Evolutionary conservation across 768 basidiomycete genomes (phyloP).

Genomic region (Sistotremastrum suecicum): DNA sequence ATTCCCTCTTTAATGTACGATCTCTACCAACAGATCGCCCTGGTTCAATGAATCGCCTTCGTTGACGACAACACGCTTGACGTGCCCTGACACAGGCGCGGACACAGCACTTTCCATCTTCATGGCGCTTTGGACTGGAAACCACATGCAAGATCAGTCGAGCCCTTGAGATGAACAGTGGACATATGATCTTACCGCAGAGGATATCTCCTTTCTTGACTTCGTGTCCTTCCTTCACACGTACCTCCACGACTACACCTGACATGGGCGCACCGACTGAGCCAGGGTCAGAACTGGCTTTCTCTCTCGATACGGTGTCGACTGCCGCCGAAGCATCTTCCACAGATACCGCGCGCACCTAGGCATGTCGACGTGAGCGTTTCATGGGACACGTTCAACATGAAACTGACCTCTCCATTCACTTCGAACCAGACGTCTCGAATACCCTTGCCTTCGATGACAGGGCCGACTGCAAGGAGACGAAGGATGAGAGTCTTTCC

Average conservation of each 20-base stretch:
- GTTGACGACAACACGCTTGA: slow-evolving; percentile 84
- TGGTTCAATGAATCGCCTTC: slow-evolving; percentile 94
- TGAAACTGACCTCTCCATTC: slow-evolving; percentile 67
- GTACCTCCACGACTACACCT: slow-evolving; percentile 94
- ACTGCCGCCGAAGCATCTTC: slow-evolving; percentile 97
- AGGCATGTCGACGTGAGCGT: slow-evolving; percentile 3
- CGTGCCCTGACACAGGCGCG: slow-evolving; percentile 89
- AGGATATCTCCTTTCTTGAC: slow-evolving; percentile 98
- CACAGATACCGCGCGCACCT: slow-evolving; percentile 90
- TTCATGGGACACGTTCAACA: slow-evolving; percentile 2
- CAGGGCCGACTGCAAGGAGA: slow-evolving; percentile 88
- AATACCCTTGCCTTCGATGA: slow-evolving; percentile 82
- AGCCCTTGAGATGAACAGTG: background rate
- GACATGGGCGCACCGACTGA: slow-evolving; percentile 98
- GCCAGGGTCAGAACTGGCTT: slow-evolving; percentile 84
- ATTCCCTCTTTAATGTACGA: slow-evolving; percentile 39
- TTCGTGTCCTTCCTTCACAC: slow-evolving; percentile 94
- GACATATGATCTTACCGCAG: slow-evolving; percentile 45
- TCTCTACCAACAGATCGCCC: slow-evolving; percentile 84
- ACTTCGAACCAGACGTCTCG: slow-evolving; percentile 99
- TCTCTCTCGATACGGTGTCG: slow-evolving; percentile 89
- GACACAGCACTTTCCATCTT: slow-evolving; percentile 99
- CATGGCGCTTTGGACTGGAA: slow-evolving; percentile 85
- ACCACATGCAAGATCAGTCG: slow-evolving; percentile 9
- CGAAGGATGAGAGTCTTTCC: slow-evolving; percentile 96